Evolutionary conservation across 352 stramenopile genomes (phyloP).

Genomic region (Globisporangium canariense): DNA sequence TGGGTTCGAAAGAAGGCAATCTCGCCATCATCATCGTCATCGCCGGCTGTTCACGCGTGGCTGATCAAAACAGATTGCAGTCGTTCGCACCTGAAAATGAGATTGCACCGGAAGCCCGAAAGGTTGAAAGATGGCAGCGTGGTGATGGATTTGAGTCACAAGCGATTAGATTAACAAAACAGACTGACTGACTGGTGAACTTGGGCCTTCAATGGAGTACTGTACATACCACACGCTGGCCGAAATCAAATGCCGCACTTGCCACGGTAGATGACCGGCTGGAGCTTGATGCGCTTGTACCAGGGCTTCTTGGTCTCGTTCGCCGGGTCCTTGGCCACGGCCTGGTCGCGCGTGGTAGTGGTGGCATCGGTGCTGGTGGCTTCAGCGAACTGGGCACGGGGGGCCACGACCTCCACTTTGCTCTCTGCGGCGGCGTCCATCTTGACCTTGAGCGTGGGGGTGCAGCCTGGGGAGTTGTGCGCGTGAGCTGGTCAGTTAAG

Average conservation of each 20-base stretch:
- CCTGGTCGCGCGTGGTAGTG: neutral
- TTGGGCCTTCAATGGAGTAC: neutral
- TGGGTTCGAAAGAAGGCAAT: too few relatives aligned
- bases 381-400: neutral
- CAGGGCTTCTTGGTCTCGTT: conserved; percentile 16
- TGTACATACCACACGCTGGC: neutral
- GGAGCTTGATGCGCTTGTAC: conserved; percentile 24
- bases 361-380: neutral
- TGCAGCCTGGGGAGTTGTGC: neutral
- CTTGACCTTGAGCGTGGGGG: neutral
- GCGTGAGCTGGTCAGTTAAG: neutral
- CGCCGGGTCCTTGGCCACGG: conserved; percentile 1
- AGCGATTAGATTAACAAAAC: neutral
- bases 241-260: conserved; percentile 14
- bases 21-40: too few relatives aligned
- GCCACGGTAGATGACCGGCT: conserved; percentile 19
- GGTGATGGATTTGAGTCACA: too few relatives aligned
- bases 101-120: too few relatives aligned
- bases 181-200: neutral
- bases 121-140: too few relatives aligned
- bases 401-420: conserved; percentile 11
- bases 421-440: conserved; percentile 13
- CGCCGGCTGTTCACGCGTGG: too few relatives aligned
- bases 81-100: too few relatives aligned
- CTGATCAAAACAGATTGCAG: too few relatives aligned